These are phyloP conservation scores for Hydnomerulius pinastri DNA, from an alignment of 768 basidiomycete species.

Conservation along the genomic window DNA sequence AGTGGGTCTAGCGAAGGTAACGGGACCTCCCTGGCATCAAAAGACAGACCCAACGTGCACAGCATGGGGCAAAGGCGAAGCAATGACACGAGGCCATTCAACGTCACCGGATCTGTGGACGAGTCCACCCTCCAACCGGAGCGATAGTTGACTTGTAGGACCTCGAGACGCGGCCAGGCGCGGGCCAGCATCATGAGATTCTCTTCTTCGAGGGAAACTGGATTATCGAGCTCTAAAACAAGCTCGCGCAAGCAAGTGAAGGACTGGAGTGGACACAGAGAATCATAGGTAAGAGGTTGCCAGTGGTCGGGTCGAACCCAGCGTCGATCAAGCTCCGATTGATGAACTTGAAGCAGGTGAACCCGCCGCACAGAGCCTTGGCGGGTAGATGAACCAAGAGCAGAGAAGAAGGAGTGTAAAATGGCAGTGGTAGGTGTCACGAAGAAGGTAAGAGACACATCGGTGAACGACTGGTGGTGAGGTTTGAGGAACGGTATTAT, in stretches of 20 bases:
- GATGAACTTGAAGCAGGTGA: too few species aligned
- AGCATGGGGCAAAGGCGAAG: background rate
- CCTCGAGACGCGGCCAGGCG: conserved; percentile 7
- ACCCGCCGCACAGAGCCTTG: too few species aligned
- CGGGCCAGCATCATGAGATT: conserved; percentile 7
- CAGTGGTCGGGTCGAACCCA: too few species aligned
- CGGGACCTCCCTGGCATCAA: conserved; percentile 18
- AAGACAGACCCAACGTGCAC: background rate
- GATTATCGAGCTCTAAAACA: conserved; percentile 11
- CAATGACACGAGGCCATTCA: conserved; percentile 10
- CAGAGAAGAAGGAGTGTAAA: too few species aligned
- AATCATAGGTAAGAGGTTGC: conserved; percentile 12
- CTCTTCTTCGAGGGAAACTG: conserved; percentile 10
- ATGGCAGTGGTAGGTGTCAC: too few species aligned
- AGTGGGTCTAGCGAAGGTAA: too few species aligned
- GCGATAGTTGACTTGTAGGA: conserved; percentile 4
- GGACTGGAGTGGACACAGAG: conserved; percentile 4
- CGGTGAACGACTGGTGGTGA: too few species aligned
- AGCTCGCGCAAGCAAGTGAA: conserved; percentile 5
- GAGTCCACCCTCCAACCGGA: too few species aligned
- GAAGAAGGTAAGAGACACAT: too few species aligned
- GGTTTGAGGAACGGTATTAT: too few species aligned
- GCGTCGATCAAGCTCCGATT: too few species aligned
- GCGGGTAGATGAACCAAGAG: too few species aligned
- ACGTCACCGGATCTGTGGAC: conserved; percentile 5